Percentiles rank a stretch among this genome's conserved stretches.
Conservation (phyloP, 176 grass and related monocot species). For the Zizania latifolia region DNA sequence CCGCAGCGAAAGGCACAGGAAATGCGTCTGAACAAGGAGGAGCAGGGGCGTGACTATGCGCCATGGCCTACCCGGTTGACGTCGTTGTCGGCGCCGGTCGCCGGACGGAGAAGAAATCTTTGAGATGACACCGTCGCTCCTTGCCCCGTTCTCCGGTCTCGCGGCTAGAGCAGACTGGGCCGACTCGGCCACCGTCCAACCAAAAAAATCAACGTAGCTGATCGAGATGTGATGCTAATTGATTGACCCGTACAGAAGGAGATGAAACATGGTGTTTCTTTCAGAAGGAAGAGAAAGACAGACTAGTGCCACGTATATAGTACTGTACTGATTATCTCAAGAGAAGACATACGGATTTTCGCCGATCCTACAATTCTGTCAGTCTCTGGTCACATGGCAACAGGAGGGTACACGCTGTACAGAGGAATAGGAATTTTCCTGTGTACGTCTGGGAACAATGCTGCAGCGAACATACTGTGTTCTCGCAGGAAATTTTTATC, state of each 20-base stretch:
- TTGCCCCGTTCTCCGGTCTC: not conserved
- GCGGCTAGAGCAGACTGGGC: not conserved
- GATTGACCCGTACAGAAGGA: not conserved
- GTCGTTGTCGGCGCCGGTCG: slow-evolving; percentile 13
- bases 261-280: not conserved
- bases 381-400: not conserved
- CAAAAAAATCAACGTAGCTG: not conserved
- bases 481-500: slow-evolving; percentile 5
- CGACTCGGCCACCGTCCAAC: not conserved
- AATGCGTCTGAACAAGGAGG: not conserved
- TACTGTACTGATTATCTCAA: too few species aligned
- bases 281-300: not conserved
- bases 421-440: not conserved
- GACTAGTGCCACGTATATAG: not conserved
- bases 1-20: not conserved
- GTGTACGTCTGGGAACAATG: not conserved
- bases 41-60: not conserved
- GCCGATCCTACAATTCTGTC: not conserved
- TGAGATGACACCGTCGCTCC: not conserved
- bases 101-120: not conserved
- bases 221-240: not conserved
- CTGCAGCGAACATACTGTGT: not conserved
- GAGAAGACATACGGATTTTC: not conserved
- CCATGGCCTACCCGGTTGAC: not conserved
- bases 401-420: not conserved